Conservation (phyloP, 2,329 filamentous ascomycete genomes). For the Periconia macrospinosa region DNA sequence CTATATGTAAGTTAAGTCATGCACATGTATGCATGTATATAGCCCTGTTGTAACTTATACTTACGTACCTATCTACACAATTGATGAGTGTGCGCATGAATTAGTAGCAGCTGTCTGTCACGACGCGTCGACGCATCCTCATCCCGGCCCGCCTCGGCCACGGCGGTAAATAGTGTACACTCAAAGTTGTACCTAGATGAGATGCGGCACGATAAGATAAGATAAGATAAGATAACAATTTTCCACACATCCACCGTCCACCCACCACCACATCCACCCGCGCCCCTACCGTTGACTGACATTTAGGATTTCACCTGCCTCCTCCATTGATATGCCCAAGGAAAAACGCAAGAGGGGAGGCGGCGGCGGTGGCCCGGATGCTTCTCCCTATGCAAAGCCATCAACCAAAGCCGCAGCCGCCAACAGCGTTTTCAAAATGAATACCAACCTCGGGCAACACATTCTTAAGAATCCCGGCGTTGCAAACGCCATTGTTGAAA, state of each 20-base stretch:
- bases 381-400: slow-evolving; percentile 50
- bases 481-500: slow-evolving; percentile 78
- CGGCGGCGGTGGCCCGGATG: slow-evolving; percentile 31
- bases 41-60: too few species aligned
- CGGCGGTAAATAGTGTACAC: background rate
- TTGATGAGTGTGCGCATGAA: too few species aligned
- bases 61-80: too few species aligned
- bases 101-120: too few species aligned
- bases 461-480: slow-evolving; percentile 92
- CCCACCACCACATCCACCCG: background rate
- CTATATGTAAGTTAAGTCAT: background rate
- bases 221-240: slow-evolving; percentile 1
- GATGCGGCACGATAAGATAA: background rate
- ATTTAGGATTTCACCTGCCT: background rate
- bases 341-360: slow-evolving; percentile 40
- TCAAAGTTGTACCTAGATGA: too few species aligned
- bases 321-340: slow-evolving; percentile 49
- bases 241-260: slow-evolving; percentile 5
- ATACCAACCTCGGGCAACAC: slow-evolving; percentile 85
- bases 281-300: background rate
- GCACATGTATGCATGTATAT: too few species aligned
- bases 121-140: background rate
- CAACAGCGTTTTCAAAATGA: slow-evolving; percentile 97
- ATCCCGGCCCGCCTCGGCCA: slow-evolving; percentile 2
- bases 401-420: slow-evolving; percentile 53